Conservation (phyloP, 768 basidiomycete genomes). For the Boletus coccyginus region DNA sequence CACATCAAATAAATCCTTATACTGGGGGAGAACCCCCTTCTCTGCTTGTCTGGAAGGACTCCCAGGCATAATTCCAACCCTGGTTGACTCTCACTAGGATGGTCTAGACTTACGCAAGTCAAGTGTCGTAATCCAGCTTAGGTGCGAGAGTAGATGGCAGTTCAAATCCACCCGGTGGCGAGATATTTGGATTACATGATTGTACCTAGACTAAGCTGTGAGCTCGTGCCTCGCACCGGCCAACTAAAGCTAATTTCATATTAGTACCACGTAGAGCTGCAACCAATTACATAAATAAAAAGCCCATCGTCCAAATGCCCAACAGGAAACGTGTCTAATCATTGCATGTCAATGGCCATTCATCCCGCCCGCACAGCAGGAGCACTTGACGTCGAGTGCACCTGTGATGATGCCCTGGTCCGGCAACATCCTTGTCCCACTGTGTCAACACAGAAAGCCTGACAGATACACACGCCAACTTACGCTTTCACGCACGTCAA, state of each 20-base stretch:
- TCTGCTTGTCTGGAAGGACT: too few species aligned
- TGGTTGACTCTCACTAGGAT: too few species aligned
- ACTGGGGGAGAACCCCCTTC: too few species aligned
- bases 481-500: slow-evolving; percentile 38
- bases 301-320: not conserved
- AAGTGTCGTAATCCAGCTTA: too few species aligned
- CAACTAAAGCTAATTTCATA: not conserved
- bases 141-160: too few species aligned
- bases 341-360: slow-evolving; percentile 25
- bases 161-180: too few species aligned
- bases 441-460: slow-evolving; percentile 1
- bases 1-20: too few species aligned
- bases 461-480: slow-evolving; percentile 1
- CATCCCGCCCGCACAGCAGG: slow-evolving; percentile 15
- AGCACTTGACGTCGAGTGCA: slow-evolving; percentile 8
- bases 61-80: too few species aligned
- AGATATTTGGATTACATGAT: too few species aligned
- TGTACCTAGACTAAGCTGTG: too few species aligned
- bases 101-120: too few species aligned
- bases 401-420: slow-evolving; percentile 30
- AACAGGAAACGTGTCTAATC: not conserved
- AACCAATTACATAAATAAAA: not conserved
- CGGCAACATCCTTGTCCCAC: slow-evolving; percentile 23
- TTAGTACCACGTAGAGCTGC: not conserved
- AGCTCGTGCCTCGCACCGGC: too few species aligned